Evolutionary conservation across 805 yeast genomes (phyloP), one percentile per base, ranked within the genome.

Genomic region (Myxozyma neotropica): DNA sequence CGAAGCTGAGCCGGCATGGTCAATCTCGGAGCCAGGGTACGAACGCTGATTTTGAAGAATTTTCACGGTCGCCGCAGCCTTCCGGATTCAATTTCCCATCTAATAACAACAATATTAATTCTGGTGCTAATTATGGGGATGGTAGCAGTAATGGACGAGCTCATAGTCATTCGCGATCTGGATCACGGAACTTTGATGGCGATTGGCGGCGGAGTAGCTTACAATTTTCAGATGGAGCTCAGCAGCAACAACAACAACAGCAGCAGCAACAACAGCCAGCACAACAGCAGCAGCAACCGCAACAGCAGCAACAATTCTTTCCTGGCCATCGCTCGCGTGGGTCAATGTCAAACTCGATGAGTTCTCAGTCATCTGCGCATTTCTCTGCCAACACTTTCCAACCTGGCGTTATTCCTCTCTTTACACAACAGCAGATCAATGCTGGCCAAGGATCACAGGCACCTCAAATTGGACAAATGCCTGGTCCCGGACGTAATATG

Each of bases 291-390:
- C 47, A 19, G 26, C 60, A 56, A 23, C 60, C 44, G 44, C 54
- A 55, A 17, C 47, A 19, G 24, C 60, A 55, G 46, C 61, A 59
- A 24, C 52, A 40, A 3, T 89, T 84, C 74, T 83, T 83, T 1
- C 96, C 95, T 1, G 91, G 96, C 15, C 96, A 89, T 71, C 83
- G 88, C 68, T 78, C 85, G 17, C 82, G 93, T 66, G 83, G 86
- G 53, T 90, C 96, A 12, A 82, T 83, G 68, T 59, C 61, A 3
- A 54, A 38, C 43, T 43, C 57, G 1, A 23, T 46, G 46, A 46
- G 55, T n/a, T 47, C 43, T 7, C 55, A 35, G 7, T 47, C 52
- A 5, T 57, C 61, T 8, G 42, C 29, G 10, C 43, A 24, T 23
- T 59, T 55, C 26, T 21, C 54, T 6, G 21, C 55, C 12, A 49